phyloP scores from a whole-genome alignment of 805 yeast species.

The Yarrowia sp. region DNA sequence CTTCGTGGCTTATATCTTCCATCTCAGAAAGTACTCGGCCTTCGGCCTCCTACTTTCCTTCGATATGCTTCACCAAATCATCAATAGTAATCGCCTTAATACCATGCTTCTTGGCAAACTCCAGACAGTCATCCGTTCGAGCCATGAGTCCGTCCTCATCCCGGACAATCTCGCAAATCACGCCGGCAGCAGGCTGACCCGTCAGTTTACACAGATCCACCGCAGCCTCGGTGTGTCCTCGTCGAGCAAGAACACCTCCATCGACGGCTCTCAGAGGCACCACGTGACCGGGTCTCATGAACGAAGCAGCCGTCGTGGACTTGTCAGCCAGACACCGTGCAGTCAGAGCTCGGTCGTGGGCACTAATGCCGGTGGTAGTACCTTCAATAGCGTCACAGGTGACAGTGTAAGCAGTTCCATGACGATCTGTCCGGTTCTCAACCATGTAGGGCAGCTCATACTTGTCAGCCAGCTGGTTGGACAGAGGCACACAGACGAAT shows the following conservation, averaged over 20 bases:
- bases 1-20: background rate
- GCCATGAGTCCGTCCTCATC: slow-evolving; percentile 96
- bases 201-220: slow-evolving; percentile 83
- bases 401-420: slow-evolving; percentile 95
- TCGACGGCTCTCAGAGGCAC: slow-evolving; percentile 90
- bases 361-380: slow-evolving; percentile 96
- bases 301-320: slow-evolving; percentile 62
- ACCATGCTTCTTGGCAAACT: slow-evolving; percentile 66
- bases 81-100: slow-evolving; percentile 82
- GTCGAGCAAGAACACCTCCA: slow-evolving; percentile 79
- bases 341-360: slow-evolving; percentile 90
- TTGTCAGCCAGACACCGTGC: slow-evolving; percentile 73
- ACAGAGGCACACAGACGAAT: slow-evolving; percentile 89
- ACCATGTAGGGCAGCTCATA: slow-evolving; percentile 83
- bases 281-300: slow-evolving; percentile 92
- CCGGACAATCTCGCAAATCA: slow-evolving; percentile 90
- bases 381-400: slow-evolving; percentile 87
- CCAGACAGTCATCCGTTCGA: slow-evolving; percentile 84
- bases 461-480: slow-evolving; percentile 76
- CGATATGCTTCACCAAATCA: slow-evolving; percentile 65
- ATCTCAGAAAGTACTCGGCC: no score
- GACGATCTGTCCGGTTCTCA: slow-evolving; percentile 72
- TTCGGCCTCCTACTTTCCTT: slow-evolving; percentile 8
- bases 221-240: slow-evolving; percentile 98
- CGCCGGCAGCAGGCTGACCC: slow-evolving; percentile 84